Evolutionary conservation across 2,329 filamentous ascomycete species (phyloP).

Genomic region (Penicillium sp.): DNA sequence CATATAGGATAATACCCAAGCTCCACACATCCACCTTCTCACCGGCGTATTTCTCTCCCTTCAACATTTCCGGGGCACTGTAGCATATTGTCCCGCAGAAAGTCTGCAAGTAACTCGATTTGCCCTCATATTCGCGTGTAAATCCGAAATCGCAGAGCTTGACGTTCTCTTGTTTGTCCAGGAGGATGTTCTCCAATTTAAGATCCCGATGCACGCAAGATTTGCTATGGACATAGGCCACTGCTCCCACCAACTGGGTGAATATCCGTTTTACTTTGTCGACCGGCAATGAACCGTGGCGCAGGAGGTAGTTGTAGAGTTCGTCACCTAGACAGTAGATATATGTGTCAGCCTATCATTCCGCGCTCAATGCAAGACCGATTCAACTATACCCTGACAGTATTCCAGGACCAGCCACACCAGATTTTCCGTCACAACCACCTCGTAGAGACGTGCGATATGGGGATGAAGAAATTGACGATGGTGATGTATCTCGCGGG

Average conservation of each 20-base stretch:
- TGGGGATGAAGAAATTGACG: constrained; percentile 97
- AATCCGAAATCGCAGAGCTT: constrained; percentile 98
- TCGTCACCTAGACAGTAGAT: constrained; percentile 71
- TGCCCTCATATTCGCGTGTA: constrained; percentile 94
- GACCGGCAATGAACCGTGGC: constrained; percentile 78
- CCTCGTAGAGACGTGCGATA: constrained; percentile 94
- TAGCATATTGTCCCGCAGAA: constrained; percentile 98
- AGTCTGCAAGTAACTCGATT: constrained; percentile 90
- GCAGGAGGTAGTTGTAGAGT: constrained; percentile 91
- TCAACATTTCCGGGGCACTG: constrained; percentile 96
- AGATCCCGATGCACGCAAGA: constrained; percentile 95
- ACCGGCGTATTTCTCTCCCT: constrained; percentile 95
- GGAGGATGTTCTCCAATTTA: constrained; percentile 92
- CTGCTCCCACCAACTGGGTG: constrained; percentile 89
- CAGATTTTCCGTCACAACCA: constrained; percentile 90
- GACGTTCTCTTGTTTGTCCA: constrained; percentile 96
- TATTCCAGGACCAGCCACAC: constrained; percentile 98
- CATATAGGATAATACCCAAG: constrained; percentile 86
- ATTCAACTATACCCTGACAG: constrained; percentile 68
- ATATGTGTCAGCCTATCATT: not conserved
- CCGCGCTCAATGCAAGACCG: not conserved
- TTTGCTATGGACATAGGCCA: constrained; percentile 91
- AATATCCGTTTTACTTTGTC: constrained; percentile 94
- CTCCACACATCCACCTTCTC: constrained; percentile 99
- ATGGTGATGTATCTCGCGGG: constrained; percentile 97